Percentiles rank a stretch among this genome's conserved stretches.
These are phyloP conservation scores for Pestalotiopsis sp. DNA, from an alignment of 2,329 filamentous ascomycete genomes.

Conservation along the genomic window DNA sequence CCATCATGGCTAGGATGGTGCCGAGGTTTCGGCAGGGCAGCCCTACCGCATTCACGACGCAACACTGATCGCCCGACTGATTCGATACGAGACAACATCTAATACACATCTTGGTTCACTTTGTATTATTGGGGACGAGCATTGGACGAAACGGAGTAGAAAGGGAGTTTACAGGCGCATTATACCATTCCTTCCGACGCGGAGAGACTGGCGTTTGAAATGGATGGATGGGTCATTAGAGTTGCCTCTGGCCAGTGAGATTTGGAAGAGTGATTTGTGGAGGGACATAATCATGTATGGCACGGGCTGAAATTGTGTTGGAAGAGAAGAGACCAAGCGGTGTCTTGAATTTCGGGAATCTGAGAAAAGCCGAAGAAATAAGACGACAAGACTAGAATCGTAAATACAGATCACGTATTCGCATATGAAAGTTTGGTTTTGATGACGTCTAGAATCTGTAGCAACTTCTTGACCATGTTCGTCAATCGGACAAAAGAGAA, in stretches of 20 bases:
- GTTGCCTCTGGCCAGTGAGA: not conserved
- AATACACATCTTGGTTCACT: not conserved
- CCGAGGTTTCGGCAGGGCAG: slow-evolving; percentile 13
- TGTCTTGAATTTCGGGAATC: too few species aligned
- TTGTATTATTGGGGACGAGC: not conserved
- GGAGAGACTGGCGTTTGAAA: not conserved
- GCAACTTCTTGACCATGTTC: not conserved
- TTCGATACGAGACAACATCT: not conserved
- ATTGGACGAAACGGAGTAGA: not conserved
- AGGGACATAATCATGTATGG: not conserved
- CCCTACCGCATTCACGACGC: slow-evolving; percentile 1
- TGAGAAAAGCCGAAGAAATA: too few species aligned
- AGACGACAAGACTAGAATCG: too few species aligned
- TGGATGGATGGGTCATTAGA: not conserved
- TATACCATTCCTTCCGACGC: not conserved
- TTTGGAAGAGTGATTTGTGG: not conserved
- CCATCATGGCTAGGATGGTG: slow-evolving; percentile 10
- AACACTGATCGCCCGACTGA: not conserved
- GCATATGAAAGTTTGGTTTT: too few species aligned
- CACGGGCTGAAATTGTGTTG: too few species aligned
- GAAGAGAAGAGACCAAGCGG: too few species aligned
- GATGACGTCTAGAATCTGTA: not conserved
- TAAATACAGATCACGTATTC: too few species aligned
- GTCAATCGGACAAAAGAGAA: not conserved
- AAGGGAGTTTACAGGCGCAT: not conserved